Percentiles rank a stretch among this genome's conserved stretches.
Conservation (phyloP, 768 basidiomycete genomes). For the Grammothele lineata region DNA sequence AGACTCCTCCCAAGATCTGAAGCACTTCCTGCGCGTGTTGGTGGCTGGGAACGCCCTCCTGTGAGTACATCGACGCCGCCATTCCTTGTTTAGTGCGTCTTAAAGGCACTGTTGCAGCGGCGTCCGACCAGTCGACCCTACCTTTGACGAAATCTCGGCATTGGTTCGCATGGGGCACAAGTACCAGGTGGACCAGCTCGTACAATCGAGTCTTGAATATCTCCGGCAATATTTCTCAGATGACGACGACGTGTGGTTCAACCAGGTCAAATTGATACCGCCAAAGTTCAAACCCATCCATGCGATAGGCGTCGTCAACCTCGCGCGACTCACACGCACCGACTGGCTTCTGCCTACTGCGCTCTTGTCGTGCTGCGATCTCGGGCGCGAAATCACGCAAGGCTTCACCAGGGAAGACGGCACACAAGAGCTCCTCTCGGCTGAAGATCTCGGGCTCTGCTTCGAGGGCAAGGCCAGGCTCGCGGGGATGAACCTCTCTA, state of each 20-base stretch:
- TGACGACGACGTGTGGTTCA: constrained; percentile 1
- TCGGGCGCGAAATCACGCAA: background rate
- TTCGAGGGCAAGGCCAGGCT: background rate
- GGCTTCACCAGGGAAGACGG: constrained; percentile 2
- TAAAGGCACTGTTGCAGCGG: background rate
- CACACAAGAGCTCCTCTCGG: background rate
- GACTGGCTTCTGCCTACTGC: background rate
- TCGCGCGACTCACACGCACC: background rate
- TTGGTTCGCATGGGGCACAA: constrained; percentile 10
- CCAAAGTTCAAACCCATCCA: background rate
- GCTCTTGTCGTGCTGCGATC: constrained; percentile 1
- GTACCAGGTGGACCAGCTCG: constrained; percentile 8
- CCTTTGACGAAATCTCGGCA: background rate
- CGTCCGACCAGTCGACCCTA: background rate
- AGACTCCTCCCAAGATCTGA: constrained; percentile 6
- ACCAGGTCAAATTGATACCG: background rate
- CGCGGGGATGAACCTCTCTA: background rate
- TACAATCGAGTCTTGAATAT: background rate
- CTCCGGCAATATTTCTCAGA: constrained; percentile 3
- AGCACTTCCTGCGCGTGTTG: constrained; percentile 1
- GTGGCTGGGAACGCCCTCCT: background rate
- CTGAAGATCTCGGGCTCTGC: background rate
- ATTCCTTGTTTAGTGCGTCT: background rate
- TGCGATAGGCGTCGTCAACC: background rate
- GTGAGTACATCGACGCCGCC: background rate